phyloP scores from a whole-genome alignment of 192 early-diverging fungal species.

The Entomortierella chlamydospora region DNA sequence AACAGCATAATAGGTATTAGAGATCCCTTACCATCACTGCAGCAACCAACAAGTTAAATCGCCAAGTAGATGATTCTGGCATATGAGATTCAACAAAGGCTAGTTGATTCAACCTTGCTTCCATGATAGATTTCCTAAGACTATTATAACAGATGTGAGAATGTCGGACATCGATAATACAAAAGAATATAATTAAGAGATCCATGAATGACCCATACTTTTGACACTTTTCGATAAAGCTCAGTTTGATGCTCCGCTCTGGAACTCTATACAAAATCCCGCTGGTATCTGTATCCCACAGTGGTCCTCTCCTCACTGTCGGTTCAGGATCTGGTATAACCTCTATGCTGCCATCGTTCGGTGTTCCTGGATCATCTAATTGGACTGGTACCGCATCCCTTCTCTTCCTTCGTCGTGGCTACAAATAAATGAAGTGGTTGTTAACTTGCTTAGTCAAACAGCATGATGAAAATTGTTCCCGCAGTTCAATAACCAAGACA shows the following conservation, averaged over 20 bases:
- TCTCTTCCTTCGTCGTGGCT: slow-evolving; percentile 54
- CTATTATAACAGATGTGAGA: too few species aligned
- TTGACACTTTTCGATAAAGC: slow-evolving; percentile 51
- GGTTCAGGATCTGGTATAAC: slow-evolving; percentile 37
- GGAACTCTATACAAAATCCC: slow-evolving; percentile 55
- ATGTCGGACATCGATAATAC: too few species aligned
- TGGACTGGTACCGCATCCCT: slow-evolving; percentile 33
- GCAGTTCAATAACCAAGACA: too few species aligned
- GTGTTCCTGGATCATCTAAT: slow-evolving; percentile 20
- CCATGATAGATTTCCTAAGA: not conserved
- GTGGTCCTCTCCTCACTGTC: not conserved
- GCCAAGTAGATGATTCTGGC: not conserved
- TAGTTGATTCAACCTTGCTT: not conserved
- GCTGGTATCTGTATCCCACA: slow-evolving; percentile 31
- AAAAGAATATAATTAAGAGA: too few species aligned
- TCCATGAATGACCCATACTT: slow-evolving; percentile 23
- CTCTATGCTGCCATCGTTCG: slow-evolving; percentile 58
- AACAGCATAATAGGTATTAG: too few species aligned
- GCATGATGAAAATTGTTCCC: too few species aligned
- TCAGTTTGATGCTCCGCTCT: slow-evolving; percentile 53
- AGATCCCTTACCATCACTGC: slow-evolving; percentile 18
- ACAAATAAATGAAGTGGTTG: not conserved
- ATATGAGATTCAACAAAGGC: not conserved
- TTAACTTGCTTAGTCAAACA: not conserved
- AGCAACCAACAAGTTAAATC: slow-evolving; percentile 20